These are phyloP conservation scores for Chaetomiaceae sp. DNA, from an alignment of 2,329 filamentous ascomycete species.

Conservation along the genomic window DNA sequence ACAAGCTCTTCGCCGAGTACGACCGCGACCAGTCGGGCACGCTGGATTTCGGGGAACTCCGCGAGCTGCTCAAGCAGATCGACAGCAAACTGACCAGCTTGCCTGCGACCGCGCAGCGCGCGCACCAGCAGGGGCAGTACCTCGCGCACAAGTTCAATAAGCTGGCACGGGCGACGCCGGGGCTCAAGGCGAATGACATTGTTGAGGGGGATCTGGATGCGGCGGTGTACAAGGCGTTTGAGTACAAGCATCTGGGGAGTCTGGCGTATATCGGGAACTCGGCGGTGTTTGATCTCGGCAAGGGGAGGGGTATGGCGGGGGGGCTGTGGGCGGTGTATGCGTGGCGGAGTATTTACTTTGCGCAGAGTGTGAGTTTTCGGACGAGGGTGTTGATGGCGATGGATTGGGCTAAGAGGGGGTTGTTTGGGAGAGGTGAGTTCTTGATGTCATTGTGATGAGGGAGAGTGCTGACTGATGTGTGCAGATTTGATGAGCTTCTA, in stretches of 20 bases:
- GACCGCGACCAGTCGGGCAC: conserved; percentile 92
- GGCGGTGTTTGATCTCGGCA: conserved; percentile 84
- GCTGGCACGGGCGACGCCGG: conserved; percentile 71
- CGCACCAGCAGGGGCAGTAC: conserved; percentile 92
- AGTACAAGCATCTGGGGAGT: conserved; percentile 87
- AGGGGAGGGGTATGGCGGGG: conserved; percentile 72
- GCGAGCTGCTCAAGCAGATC: conserved; percentile 84
- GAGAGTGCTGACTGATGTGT: conserved; percentile 4
- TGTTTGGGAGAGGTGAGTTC: conserved; percentile 87
- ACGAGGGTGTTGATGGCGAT: conserved; percentile 87
- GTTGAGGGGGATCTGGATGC: conserved; percentile 87
- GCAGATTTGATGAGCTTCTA: conserved; percentile 36
- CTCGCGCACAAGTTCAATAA: conserved; percentile 93
- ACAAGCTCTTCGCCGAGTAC: conserved; percentile 86
- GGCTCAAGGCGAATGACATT: conserved; percentile 73
- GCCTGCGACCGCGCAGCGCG: conserved; percentile 91
- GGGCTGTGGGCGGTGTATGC: conserved; percentile 91
- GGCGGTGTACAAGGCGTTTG: conserved; percentile 88
- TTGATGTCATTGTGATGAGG: neutral
- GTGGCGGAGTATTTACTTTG: conserved; percentile 95
- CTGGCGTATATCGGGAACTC: conserved; percentile 95
- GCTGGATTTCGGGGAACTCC: conserved; percentile 87
- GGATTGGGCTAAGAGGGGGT: conserved; percentile 96
- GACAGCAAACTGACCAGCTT: conserved; percentile 92
- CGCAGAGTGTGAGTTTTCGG: conserved; percentile 89